phyloP scores from a whole-genome alignment of 2,329 filamentous ascomycete species.

The Zarea fungicola region DNA sequence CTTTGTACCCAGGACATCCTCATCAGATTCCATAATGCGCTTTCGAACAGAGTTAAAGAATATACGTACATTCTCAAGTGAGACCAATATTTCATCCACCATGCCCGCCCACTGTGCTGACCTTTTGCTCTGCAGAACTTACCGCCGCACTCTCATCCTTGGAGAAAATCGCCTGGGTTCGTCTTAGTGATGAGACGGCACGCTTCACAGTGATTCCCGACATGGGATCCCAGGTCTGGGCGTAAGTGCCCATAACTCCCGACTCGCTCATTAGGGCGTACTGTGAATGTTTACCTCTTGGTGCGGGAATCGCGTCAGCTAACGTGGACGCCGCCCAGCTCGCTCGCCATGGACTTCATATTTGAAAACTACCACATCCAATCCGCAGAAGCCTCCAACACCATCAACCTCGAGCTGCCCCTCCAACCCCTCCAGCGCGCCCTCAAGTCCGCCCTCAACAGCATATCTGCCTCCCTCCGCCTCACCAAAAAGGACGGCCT shows the following conservation, averaged over 20 bases:
- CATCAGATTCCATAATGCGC: slow-evolving; percentile 48
- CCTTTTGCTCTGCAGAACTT: slow-evolving; percentile 42
- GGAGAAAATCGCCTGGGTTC: slow-evolving; percentile 85
- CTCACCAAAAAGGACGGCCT: slow-evolving; percentile 89
- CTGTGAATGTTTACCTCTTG: too few species aligned
- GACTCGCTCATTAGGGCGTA: too few species aligned
- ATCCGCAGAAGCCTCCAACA: slow-evolving; percentile 75
- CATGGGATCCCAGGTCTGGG: slow-evolving; percentile 94
- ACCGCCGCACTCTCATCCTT: slow-evolving; percentile 59
- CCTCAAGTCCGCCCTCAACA: slow-evolving; percentile 81
- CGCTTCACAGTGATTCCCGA: slow-evolving; percentile 96
- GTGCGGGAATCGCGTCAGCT: too few species aligned
- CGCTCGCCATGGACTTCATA: slow-evolving; percentile 69
- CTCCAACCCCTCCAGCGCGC: slow-evolving; percentile 83
- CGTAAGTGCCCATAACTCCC: slow-evolving; percentile 53
- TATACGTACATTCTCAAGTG: slow-evolving; percentile 61
- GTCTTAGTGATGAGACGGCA: slow-evolving; percentile 78
- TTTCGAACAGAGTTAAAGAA: slow-evolving; percentile 64
- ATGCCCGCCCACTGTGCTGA: neutral
- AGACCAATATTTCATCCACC: slow-evolving; percentile 1
- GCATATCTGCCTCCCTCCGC: slow-evolving; percentile 75
- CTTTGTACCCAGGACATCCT: neutral
- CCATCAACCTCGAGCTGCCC: slow-evolving; percentile 94
- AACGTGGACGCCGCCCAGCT: slow-evolving; percentile 31
- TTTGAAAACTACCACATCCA: slow-evolving; percentile 83